Conservation (phyloP, 106 monocot species). For the Gastrodia elata region DNA sequence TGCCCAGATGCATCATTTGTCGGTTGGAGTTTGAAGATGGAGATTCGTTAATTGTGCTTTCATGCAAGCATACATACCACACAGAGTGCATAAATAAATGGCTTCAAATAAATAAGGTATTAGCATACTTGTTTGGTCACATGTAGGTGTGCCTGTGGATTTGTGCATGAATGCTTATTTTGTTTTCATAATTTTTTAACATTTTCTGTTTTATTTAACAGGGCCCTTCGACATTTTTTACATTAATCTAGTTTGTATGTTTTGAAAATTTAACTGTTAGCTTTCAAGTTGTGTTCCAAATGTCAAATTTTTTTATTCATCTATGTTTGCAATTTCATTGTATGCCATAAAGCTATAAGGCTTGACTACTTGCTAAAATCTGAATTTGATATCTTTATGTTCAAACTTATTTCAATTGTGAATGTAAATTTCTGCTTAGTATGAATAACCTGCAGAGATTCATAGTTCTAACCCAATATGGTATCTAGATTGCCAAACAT, state of each 20-base stretch:
- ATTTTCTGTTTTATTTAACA: background rate
- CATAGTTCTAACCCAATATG: background rate
- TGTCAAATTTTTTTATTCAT: background rate
- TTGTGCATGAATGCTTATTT: background rate
- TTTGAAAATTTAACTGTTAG: background rate
- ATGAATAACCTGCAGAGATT: background rate
- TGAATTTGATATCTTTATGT: background rate
- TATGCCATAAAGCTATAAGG: background rate
- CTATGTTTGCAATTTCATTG: background rate
- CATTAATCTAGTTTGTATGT: background rate
- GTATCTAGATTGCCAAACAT: background rate
- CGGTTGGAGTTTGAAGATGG: slow-evolving; percentile 88
- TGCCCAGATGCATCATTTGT: slow-evolving; percentile 81
- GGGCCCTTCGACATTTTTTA: background rate
- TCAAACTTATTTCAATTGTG: background rate
- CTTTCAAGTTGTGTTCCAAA: background rate
- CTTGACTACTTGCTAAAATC: background rate
- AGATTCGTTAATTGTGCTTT: slow-evolving; percentile 60
- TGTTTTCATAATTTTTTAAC: background rate
- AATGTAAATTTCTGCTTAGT: background rate
- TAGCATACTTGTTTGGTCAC: background rate
- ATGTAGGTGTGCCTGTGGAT: background rate
- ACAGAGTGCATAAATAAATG: slow-evolving; percentile 81
- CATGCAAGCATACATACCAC: slow-evolving; percentile 93
- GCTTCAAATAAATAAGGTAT: slow-evolving; percentile 98